Evolutionary conservation across 371 early-diverging fungal genomes (phyloP).

Genomic region (Blakeslea trispora): DNA sequence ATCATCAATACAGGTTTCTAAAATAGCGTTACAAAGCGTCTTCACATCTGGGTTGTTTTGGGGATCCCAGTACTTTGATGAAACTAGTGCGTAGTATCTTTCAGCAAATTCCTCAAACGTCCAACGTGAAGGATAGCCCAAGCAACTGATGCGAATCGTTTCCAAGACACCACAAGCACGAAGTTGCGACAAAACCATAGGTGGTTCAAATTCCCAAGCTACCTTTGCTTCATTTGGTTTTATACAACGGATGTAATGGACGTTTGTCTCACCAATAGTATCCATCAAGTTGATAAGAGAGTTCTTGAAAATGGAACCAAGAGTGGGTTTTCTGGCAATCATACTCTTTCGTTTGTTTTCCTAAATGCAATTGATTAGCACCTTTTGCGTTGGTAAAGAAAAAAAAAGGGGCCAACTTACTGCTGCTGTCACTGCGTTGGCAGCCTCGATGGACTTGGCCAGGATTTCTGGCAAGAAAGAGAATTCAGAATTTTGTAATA

Average conservation of each 20-base stretch:
- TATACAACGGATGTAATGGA: constrained; percentile 97
- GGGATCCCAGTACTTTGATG: constrained; percentile 67
- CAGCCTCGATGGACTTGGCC: constrained; percentile 46
- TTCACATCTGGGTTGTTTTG: constrained; percentile 44
- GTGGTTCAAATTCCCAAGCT: constrained; percentile 87
- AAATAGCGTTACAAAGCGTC: constrained; percentile 62
- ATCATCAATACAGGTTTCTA: constrained; percentile 69
- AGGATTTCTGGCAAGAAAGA: constrained; percentile 79
- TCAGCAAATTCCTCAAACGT: constrained; percentile 92
- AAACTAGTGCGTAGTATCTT: constrained; percentile 84
- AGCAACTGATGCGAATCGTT: constrained; percentile 98
- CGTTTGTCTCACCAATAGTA: constrained; percentile 88
- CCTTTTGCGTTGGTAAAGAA: not conserved
- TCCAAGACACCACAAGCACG: constrained; percentile 99
- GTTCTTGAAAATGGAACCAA: constrained; percentile 73
- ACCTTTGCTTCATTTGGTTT: constrained; percentile 94
- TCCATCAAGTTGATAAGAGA: constrained; percentile 92
- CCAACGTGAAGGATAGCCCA: constrained; percentile 97
- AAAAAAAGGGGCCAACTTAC: constrained; percentile 14
- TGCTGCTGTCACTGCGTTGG: constrained; percentile 42
- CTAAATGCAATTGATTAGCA: not conserved
- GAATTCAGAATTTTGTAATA: constrained; percentile 70
- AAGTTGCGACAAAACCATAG: constrained; percentile 93
- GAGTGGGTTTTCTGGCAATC: constrained; percentile 76
- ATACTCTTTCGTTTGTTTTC: constrained; percentile 49